Evolutionary conservation across 1,139 yeast genomes (phyloP), one percentile per base, ranked within the genome.

Genomic region (Scheffersomyces quercinus): DNA sequence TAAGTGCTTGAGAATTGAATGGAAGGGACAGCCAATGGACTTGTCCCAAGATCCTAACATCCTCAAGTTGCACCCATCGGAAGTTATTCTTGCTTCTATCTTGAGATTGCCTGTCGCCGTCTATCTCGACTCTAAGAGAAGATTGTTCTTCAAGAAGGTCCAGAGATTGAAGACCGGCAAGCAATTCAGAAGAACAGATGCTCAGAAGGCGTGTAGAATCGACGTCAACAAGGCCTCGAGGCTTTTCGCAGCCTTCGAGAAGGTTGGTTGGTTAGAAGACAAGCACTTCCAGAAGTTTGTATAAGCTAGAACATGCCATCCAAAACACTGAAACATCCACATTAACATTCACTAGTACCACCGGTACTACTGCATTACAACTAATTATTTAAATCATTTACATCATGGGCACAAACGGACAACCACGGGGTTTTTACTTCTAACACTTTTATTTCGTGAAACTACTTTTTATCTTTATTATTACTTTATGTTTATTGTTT

Each of bases 21-120:
- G 99, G 99, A 91, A 91, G 69, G 98, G 98, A 9, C 95, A 90
- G 56, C 96, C 97, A 35, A 89, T 93, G 97, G 95, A 88, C 64
- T 76, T 93, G 48, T 74, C 85, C 11, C 59, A 66, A 34, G 98
- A 93, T 65, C 95, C 96, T 24, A 76, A 88, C 53, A 65, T 77
- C 42, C 70, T 70, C 40, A 77, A 83, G 55, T 73, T 93, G 52
- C 97, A 91, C 63, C 97, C 97, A 0, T 96, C 97, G 2, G 99
- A 93, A 67, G 76, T 85, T n/a, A 74, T 79, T 37, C 73, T 93
- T 50, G 98, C 98, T 4, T 85, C 95, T 15, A 85, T 85, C n/a
- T 75, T 93, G 58, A 77, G 98, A 60, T 75, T 93, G 52, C 96
- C 97, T 5, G 86, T 91, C 45, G 87, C 85, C 50, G 82, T 91